These are phyloP conservation scores for Solanum tarijense DNA, from an alignment of 257 asterid species.

Conservation along the genomic window DNA sequence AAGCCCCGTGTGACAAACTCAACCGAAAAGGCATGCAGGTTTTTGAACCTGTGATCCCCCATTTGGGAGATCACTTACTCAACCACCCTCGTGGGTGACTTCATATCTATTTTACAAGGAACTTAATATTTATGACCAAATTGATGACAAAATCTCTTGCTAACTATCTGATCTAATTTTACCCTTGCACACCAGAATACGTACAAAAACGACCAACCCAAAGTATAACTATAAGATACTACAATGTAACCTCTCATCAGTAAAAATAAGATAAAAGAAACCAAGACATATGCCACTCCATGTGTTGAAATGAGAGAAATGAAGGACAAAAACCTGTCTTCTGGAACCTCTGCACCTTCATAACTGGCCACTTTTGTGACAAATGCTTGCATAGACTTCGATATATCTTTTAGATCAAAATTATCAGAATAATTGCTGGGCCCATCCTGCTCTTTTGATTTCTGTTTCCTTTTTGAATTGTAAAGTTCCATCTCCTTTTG, in stretches of 20 bases:
- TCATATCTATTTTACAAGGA: background rate
- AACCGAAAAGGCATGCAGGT: background rate
- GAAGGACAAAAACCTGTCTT: constrained; percentile 42
- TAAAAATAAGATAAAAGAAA: too few relatives aligned
- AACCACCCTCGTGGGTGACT: background rate
- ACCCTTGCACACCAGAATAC: background rate
- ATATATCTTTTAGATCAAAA: constrained; percentile 64
- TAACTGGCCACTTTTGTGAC: constrained; percentile 60
- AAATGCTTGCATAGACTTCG: constrained; percentile 81
- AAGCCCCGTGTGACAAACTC: background rate
- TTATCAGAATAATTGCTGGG: constrained; percentile 31
- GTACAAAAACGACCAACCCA: background rate
- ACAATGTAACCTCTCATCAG: background rate
- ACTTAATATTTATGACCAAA: background rate
- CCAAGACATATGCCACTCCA: background rate
- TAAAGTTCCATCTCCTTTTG: constrained; percentile 78
- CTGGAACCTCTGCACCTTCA: constrained; percentile 88
- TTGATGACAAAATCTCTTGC: background rate
- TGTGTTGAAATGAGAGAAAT: background rate
- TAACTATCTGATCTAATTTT: background rate
- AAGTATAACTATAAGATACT: background rate
- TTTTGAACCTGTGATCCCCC: background rate
- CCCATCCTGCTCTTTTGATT: constrained; percentile 41
- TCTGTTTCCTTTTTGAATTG: constrained; percentile 51
- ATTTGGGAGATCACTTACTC: background rate